These are phyloP conservation scores for Pythium aphanidermatum DNA, from an alignment of 352 stramenopile genomes.

Conservation along the genomic window DNA sequence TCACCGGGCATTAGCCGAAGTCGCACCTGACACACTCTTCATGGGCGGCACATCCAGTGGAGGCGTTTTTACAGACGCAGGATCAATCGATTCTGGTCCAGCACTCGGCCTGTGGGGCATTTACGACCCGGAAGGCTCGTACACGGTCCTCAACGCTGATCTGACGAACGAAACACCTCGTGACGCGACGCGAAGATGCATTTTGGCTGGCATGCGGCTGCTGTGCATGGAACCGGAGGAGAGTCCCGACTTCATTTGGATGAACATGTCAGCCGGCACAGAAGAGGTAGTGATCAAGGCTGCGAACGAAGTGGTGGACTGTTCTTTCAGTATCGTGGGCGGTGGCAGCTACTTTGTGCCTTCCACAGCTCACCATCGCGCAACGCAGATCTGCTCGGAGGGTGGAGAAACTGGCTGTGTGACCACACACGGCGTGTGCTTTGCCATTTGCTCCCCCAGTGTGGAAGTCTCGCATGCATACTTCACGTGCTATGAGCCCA, in stretches of 20 bases:
- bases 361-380: constrained; percentile 13
- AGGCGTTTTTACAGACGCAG: constrained; percentile 49
- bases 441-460: constrained; percentile 73
- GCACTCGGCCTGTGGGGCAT: constrained; percentile 74
- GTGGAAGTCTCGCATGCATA: constrained; percentile 71
- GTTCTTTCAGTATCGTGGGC: constrained; percentile 54
- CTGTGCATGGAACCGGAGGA: constrained; percentile 71
- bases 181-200: constrained; percentile 53
- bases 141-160: constrained; percentile 68
- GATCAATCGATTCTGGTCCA: constrained; percentile 27
- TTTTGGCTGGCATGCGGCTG: constrained; percentile 63
- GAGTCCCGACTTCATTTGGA: constrained; percentile 76
- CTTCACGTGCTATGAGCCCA: constrained; percentile 82
- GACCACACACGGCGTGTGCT: constrained; percentile 60
- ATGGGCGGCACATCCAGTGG: constrained; percentile 72
- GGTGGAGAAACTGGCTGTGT: constrained; percentile 51
- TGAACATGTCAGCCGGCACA: constrained; percentile 43
- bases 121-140: constrained; percentile 75
- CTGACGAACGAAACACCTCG: constrained; percentile 48
- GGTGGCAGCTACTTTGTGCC: constrained; percentile 20
- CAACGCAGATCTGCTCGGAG: constrained; percentile 76
- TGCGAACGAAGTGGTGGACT: constrained; percentile 73
- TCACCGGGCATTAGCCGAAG: constrained; percentile 52
- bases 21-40: constrained; percentile 70
- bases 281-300: constrained; percentile 62